A percentile compares a stretch with the other conserved stretches of the same genome.
These are phyloP conservation scores for Dipsacomyces acuminosporus DNA, from an alignment of 371 early-diverging fungal species.

Conservation along the genomic window DNA sequence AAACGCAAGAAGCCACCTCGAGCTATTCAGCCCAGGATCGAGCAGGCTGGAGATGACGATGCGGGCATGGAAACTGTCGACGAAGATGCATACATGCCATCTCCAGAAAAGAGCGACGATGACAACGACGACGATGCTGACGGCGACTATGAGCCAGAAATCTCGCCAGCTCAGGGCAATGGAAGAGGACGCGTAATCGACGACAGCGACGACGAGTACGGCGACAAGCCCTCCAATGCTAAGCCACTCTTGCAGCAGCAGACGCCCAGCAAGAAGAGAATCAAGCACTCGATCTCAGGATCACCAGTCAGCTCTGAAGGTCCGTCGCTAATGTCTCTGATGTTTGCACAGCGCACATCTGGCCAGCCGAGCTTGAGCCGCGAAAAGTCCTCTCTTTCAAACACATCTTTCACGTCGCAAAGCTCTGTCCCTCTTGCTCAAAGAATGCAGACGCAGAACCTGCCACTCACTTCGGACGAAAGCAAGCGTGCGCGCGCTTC, in stretches of 20 bases:
- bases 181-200: constrained; percentile 15
- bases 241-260: too few relatives aligned
- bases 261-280: constrained; percentile 12
- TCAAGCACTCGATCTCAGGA: constrained; percentile 7
- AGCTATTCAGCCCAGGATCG: too few relatives aligned
- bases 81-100: constrained; percentile 5
- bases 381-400: constrained; percentile 12
- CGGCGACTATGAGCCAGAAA: constrained; percentile 22
- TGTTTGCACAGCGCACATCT: background rate
- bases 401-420: constrained; percentile 14
- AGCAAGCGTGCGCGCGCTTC: constrained; percentile 50
- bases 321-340: constrained; percentile 11
- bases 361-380: constrained; percentile 6
- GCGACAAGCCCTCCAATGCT: constrained; percentile 1
- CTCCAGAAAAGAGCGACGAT: constrained; percentile 3
- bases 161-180: background rate
- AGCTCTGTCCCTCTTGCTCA: constrained; percentile 14
- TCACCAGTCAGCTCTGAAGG: constrained; percentile 21
- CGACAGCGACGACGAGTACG: constrained; percentile 30
- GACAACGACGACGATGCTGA: constrained; percentile 25
- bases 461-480: constrained; percentile 12
- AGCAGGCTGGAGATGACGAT: background rate
- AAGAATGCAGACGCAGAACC: constrained; percentile 8
- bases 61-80: constrained; percentile 2
- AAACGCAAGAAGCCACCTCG: constrained; percentile 19